Conservation (phyloP, 768 basidiomycete species). For the Mycena chlorophos region DNA sequence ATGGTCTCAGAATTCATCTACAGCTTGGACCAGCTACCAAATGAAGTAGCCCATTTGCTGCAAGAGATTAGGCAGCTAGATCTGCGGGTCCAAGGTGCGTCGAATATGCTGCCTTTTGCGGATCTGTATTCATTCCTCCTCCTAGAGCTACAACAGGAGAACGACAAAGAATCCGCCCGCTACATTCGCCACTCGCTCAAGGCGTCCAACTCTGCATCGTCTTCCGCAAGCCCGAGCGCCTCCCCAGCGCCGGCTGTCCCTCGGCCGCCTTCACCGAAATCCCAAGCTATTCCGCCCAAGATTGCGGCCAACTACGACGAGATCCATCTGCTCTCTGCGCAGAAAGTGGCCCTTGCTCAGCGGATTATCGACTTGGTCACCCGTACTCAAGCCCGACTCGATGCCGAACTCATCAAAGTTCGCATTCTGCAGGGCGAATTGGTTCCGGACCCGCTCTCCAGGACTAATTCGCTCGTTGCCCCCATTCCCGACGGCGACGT, state of each 20-base stretch:
- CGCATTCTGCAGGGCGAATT: slow-evolving; percentile 51
- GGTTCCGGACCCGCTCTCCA: slow-evolving; percentile 29
- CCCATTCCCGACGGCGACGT: slow-evolving; percentile 14
- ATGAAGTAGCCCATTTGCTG: slow-evolving; percentile 52
- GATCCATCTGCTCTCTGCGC: slow-evolving; percentile 43
- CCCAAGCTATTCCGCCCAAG: slow-evolving; percentile 39
- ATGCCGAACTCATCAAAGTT: slow-evolving; percentile 50
- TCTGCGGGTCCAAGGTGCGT: slow-evolving; percentile 42
- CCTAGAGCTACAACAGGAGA: slow-evolving; percentile 50
- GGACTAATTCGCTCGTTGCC: slow-evolving; percentile 1
- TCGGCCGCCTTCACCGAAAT: slow-evolving; percentile 40
- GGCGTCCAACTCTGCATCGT: slow-evolving; percentile 24
- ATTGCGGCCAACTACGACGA: slow-evolving; percentile 48
- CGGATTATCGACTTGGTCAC: slow-evolving; percentile 50
- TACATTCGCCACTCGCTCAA: slow-evolving; percentile 52
- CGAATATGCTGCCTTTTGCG: not conserved
- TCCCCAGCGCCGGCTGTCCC: slow-evolving; percentile 31
- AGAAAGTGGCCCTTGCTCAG: slow-evolving; percentile 50
- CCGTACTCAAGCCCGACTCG: slow-evolving; percentile 49
- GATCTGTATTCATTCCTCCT: not conserved
- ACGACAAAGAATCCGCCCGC: slow-evolving; percentile 47
- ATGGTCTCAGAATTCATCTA: slow-evolving; percentile 59
- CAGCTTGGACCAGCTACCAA: slow-evolving; percentile 56
- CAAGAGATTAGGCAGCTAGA: slow-evolving; percentile 55
- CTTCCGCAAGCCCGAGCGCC: slow-evolving; percentile 20